Conservation (phyloP, 2,329 filamentous ascomycete species). For the Microsporum canis region DNA sequence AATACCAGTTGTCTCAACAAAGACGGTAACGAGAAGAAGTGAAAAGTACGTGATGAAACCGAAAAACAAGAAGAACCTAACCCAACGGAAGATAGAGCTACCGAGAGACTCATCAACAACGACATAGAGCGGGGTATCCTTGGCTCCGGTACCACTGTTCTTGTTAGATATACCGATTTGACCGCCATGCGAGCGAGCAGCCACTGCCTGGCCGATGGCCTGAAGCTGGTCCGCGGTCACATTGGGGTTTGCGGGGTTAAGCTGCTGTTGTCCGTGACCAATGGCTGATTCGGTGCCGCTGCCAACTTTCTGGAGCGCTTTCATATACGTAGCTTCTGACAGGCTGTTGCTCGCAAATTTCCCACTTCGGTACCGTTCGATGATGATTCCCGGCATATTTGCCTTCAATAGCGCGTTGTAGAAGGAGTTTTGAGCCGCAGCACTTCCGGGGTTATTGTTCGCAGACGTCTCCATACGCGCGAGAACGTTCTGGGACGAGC, state of each 20-base stretch:
- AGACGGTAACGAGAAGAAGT: slow-evolving; percentile 65
- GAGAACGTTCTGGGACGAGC: slow-evolving; percentile 48
- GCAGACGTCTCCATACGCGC: slow-evolving; percentile 82
- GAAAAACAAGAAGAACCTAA: slow-evolving; percentile 75
- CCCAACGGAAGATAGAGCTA: slow-evolving; percentile 74
- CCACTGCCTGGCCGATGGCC: slow-evolving; percentile 70
- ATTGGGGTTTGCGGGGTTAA: slow-evolving; percentile 21
- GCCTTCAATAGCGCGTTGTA: slow-evolving; percentile 84
- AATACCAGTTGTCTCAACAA: slow-evolving; percentile 69
- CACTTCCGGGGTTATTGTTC: slow-evolving; percentile 81
- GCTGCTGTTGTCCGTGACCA: slow-evolving; percentile 11
- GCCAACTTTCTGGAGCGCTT: slow-evolving; percentile 56
- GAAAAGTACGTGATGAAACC: slow-evolving; percentile 66
- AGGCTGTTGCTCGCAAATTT: slow-evolving; percentile 70
- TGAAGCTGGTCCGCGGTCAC: slow-evolving; percentile 56
- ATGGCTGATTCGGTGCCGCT: slow-evolving; percentile 25
- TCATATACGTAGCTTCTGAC: slow-evolving; percentile 67
- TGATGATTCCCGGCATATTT: slow-evolving; percentile 84
- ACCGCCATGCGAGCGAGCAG: slow-evolving; percentile 56
- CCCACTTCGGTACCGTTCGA: slow-evolving; percentile 79
- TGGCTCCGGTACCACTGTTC: slow-evolving; percentile 53
- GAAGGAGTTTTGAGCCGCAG: slow-evolving; percentile 82
- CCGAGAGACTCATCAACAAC: slow-evolving; percentile 85
- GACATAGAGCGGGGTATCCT: slow-evolving; percentile 82
- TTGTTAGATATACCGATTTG: slow-evolving; percentile 45